Conservation (phyloP, 768 basidiomycete genomes). For the Dioszegia hungarica region DNA sequence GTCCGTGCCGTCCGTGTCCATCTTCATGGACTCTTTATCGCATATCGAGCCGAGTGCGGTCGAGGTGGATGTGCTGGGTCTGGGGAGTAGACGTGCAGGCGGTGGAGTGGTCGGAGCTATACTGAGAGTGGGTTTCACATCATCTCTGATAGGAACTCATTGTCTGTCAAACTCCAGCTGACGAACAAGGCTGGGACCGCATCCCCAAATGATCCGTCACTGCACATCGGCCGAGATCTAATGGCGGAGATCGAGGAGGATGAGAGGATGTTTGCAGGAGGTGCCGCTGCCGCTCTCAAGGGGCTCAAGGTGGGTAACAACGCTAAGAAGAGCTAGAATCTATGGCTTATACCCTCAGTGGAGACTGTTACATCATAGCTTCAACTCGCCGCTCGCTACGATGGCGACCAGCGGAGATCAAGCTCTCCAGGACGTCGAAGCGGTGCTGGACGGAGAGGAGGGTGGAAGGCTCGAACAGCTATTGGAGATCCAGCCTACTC, state of each 20-base stretch:
- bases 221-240: constrained; percentile 12
- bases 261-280: constrained; percentile 27
- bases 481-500: constrained; percentile 8
- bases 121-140: constrained; percentile 6
- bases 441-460: background rate
- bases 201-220: background rate
- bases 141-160: background rate
- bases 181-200: background rate
- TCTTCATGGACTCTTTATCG: constrained; percentile 23
- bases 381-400: constrained; percentile 20
- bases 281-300: constrained; percentile 19
- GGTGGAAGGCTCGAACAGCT: constrained; percentile 14
- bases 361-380: constrained; percentile 24
- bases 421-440: constrained; percentile 12
- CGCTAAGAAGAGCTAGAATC: background rate
- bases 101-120: constrained; percentile 13
- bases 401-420: background rate
- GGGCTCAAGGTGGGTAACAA: constrained; percentile 24
- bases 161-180: background rate
- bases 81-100: constrained; percentile 7
- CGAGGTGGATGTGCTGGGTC: constrained; percentile 21
- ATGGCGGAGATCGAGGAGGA: constrained; percentile 18
- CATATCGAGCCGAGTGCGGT: constrained; percentile 30
- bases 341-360: constrained; percentile 16
- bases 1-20: constrained; percentile 29